A percentile compares a stretch with the other conserved stretches of the same genome.
These are phyloP conservation scores for Pleurotus salmoneostramineus DNA, from an alignment of 768 basidiomycete species.

Conservation along the genomic window DNA sequence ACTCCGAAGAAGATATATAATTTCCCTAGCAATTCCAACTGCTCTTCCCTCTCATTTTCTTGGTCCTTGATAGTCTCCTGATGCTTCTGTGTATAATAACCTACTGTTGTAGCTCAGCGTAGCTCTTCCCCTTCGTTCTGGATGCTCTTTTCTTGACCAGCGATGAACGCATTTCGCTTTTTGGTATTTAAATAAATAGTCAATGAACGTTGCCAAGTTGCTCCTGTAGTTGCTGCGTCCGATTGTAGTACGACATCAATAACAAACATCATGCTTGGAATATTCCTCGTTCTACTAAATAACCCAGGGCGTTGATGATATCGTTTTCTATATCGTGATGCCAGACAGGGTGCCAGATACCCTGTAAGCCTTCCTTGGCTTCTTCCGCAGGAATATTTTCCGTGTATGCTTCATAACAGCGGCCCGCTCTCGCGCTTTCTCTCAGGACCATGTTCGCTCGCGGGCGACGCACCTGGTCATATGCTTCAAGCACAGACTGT, in stretches of 20 bases:
- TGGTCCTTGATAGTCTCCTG: too few species aligned
- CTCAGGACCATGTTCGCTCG: conserved; percentile 47
- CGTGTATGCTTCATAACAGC: conserved; percentile 39
- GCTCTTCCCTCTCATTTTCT: not conserved
- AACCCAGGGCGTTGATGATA: conserved; percentile 25
- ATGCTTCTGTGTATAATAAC: too few species aligned
- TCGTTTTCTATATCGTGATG: conserved; percentile 40
- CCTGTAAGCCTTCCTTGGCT: conserved; percentile 28
- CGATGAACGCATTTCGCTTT: not conserved
- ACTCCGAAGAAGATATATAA: conserved; percentile 43
- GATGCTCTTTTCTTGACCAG: not conserved
- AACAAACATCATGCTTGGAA: not conserved
- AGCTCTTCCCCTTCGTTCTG: not conserved
- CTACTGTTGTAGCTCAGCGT: too few species aligned
- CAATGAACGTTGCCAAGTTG: not conserved
- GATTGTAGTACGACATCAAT: too few species aligned
- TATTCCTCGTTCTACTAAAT: conserved; percentile 2
- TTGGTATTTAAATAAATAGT: not conserved
- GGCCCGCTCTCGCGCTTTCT: conserved; percentile 34
- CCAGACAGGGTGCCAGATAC: conserved; percentile 47
- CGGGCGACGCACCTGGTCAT: conserved; percentile 39
- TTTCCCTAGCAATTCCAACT: not conserved
- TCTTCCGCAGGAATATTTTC: conserved; percentile 23
- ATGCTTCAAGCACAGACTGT: conserved; percentile 43
- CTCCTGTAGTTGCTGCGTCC: too few species aligned